phyloP scores from a whole-genome alignment of 768 basidiomycete species.

The Pholiota microspora region DNA sequence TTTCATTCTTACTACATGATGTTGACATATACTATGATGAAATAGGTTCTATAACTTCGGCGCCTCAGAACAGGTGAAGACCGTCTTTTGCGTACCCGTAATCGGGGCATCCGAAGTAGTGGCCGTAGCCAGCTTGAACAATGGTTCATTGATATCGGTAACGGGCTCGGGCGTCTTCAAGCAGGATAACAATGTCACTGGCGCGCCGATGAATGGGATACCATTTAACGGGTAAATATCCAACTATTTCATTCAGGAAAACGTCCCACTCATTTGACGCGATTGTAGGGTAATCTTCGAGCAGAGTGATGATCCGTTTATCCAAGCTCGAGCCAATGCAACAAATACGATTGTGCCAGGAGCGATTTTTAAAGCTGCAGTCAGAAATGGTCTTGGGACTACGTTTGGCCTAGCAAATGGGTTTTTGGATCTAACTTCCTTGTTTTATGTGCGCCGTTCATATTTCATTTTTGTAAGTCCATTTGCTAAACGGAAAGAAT shows the following conservation, averaged over 20 bases:
- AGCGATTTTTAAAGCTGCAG: conserved; percentile 56
- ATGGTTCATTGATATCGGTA: conserved; percentile 39
- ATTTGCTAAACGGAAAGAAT: neutral
- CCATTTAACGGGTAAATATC: conserved; percentile 55
- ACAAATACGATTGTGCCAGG: conserved; percentile 54
- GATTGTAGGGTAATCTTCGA: conserved; percentile 40
- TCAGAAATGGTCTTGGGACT: conserved; percentile 39
- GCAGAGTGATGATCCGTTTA: conserved; percentile 38
- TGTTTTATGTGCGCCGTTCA: conserved; percentile 46
- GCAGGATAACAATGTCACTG: conserved; percentile 51
- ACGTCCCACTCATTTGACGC: neutral
- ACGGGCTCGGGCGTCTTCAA: conserved; percentile 24
- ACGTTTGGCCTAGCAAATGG: conserved; percentile 48
- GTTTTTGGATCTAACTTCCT: conserved; percentile 49
- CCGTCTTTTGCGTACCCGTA: conserved; percentile 57
- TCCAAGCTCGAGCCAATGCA: conserved; percentile 49
- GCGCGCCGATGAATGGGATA: conserved; percentile 35
- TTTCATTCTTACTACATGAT: neutral
- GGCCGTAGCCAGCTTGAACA: conserved; percentile 42
- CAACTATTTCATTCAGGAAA: conserved; percentile 39
- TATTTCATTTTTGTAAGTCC: neutral
- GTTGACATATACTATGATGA: neutral
- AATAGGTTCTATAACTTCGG: conserved; percentile 41
- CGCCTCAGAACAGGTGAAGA: conserved; percentile 38
- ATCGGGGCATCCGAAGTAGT: conserved; percentile 43